A percentile compares a stretch with the other conserved stretches of the same genome.
These are phyloP conservation scores for Rosellinia necatrix DNA, from an alignment of 2,329 filamentous ascomycete species.

Conservation along the genomic window DNA sequence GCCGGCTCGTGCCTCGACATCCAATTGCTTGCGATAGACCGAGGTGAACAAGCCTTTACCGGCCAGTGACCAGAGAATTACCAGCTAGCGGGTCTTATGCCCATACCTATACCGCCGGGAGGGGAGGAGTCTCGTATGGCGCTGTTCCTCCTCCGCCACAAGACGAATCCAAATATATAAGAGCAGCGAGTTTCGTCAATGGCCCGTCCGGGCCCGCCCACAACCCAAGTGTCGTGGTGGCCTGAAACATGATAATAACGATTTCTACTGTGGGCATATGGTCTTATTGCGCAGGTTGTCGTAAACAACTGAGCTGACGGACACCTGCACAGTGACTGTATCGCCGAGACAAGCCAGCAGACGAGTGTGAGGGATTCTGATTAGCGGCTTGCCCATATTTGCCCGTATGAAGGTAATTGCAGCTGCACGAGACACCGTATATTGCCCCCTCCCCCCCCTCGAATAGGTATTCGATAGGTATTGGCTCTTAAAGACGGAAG, in stretches of 20 bases:
- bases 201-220: conserved; percentile 31
- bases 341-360: conserved; percentile 32
- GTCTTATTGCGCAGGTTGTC: conserved; percentile 35
- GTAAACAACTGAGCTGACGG: conserved; percentile 43
- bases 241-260: conserved; percentile 35
- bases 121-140: no score
- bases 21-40: not conserved
- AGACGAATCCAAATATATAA: conserved; percentile 3
- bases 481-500: not conserved
- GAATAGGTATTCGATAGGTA: conserved; percentile 1
- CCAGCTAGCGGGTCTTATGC: no score
- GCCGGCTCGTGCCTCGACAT: not conserved
- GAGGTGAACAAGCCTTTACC: no score
- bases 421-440: conserved; percentile 40
- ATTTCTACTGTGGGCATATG: conserved; percentile 31
- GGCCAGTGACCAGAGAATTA: no score
- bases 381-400: conserved; percentile 15
- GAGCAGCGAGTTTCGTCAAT: conserved; percentile 8
- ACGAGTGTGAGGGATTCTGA: conserved; percentile 21
- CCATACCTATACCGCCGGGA: no score
- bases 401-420: conserved; percentile 38
- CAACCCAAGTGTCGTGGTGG: conserved; percentile 24
- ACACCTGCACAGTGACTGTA: conserved; percentile 46
- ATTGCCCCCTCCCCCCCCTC: no score
- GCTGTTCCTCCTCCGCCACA: not conserved